These are phyloP conservation scores for Pestalotiopsis sp. DNA, from an alignment of 2,329 filamentous ascomycete species.

Conservation along the genomic window DNA sequence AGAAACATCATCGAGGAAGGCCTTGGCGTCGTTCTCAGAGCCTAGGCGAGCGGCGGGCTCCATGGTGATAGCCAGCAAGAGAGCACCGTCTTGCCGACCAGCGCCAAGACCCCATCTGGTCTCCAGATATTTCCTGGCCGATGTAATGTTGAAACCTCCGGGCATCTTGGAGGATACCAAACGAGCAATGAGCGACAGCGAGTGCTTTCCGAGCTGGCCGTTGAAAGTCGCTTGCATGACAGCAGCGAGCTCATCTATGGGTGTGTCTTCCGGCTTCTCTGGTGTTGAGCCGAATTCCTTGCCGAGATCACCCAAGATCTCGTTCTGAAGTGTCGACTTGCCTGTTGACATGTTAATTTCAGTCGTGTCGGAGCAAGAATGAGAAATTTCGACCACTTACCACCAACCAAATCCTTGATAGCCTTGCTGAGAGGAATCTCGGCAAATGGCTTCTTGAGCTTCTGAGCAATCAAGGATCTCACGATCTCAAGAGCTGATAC, in stretches of 20 bases:
- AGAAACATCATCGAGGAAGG: slow-evolving; percentile 83
- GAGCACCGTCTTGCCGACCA: slow-evolving; percentile 87
- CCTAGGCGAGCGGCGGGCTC: slow-evolving; percentile 88
- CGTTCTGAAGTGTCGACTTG: slow-evolving; percentile 98
- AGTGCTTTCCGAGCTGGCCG: slow-evolving; percentile 96
- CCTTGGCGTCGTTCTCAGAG: slow-evolving; percentile 88
- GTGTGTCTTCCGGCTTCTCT: slow-evolving; percentile 97
- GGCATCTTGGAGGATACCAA: slow-evolving; percentile 99
- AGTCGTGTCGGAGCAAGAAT: not conserved
- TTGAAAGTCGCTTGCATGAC: slow-evolving; percentile 99
- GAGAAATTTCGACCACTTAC: slow-evolving; percentile 54
- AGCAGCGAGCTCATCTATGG: slow-evolving; percentile 91
- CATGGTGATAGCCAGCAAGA: slow-evolving; percentile 88
- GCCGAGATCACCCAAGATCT: slow-evolving; percentile 95
- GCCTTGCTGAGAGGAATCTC: slow-evolving; percentile 95
- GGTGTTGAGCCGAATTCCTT: slow-evolving; percentile 98
- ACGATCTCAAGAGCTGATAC: slow-evolving; percentile 90
- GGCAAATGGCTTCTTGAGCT: slow-evolving; percentile 89
- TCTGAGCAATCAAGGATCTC: slow-evolving; percentile 88
- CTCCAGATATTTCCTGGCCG: slow-evolving; percentile 93
- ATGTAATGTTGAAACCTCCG: slow-evolving; percentile 97
- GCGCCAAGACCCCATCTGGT: slow-evolving; percentile 86
- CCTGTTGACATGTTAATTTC: slow-evolving; percentile 52
- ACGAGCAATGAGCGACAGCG: slow-evolving; percentile 87
- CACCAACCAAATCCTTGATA: slow-evolving; percentile 97